Evolutionary conservation across 345 rosid genomes (phyloP), one percentile per base, ranked within the genome.

Genomic region (Eutrema yunnanense): DNA sequence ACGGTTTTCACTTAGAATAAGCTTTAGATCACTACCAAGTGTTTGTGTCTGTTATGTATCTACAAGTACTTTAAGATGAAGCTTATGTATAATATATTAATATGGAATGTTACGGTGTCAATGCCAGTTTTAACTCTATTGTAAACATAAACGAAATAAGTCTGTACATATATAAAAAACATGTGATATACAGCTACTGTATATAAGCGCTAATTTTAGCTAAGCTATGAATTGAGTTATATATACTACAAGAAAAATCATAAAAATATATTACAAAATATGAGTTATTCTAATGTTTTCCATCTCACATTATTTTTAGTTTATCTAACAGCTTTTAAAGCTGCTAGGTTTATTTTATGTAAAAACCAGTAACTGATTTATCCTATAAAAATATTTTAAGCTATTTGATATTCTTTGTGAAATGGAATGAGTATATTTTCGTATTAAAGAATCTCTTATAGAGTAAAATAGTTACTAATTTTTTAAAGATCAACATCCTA

Each of bases 11-110:
- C 38, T 32, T 57, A 41, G 32, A 41, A 73, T 58, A 67, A 74
- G 78, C 78, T 74, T 74, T 67, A 67, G 57, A 51, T 67, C 27
- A 43, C 41, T 67, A 26, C 4, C 34, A 69, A 75, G 74, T 75
- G 74, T 69, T 70, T 47, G 74, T 75, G 79, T 75, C 46, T 69
- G 74, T 68, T 61, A 50, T 57, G 30, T 61, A 67, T 51, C 26
- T 51, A 33, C 1, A 51, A 33, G 50, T 60, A 44, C 64, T 69
- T 60, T 69, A 53, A 26, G 74, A 30, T 75, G 27, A 62, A 16
- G 64, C 30, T 75, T 44, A 19, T 75, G 74, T 69, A 30, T 32
- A 69, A 54, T 37, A 10, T 69, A 53, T 19, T 19, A 19, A 19
- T 19, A 19, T 19, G 22, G 37, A 75, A 61, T 75, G 53, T 49